Evolutionary conservation across 164 flowering plant genomes (phyloP).

Genomic region (Tetracentron sinense): DNA sequence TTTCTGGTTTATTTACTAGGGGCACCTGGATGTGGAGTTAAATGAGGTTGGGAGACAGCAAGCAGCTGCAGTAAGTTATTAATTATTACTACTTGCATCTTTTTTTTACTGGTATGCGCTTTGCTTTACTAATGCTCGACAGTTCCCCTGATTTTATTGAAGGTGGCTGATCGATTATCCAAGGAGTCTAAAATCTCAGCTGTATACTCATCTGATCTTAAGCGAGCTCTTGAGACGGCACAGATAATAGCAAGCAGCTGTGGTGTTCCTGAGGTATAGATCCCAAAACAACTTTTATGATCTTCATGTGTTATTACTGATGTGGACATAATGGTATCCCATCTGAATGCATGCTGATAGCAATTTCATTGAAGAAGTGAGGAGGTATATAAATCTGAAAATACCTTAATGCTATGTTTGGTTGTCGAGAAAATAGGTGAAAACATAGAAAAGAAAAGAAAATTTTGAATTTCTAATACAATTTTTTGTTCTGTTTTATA

Average conservation of each 20-base stretch:
- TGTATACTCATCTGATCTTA: constrained; percentile 85
- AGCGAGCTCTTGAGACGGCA: constrained; percentile 77
- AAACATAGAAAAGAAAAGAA: too few species aligned
- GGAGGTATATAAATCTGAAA: too few species aligned
- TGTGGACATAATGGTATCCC: too few species aligned
- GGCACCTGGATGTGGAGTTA: constrained; percentile 78
- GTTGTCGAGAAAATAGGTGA: too few species aligned
- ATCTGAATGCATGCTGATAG: too few species aligned
- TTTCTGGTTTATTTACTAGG: constrained; percentile 34
- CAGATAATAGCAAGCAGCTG: constrained; percentile 65
- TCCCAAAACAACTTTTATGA: constrained; percentile 1
- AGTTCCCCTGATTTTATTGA: constrained; percentile 2
- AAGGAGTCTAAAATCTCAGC: constrained; percentile 59
- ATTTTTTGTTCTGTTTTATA: too few species aligned
- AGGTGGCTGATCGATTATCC: constrained; percentile 79
- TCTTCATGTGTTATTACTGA: background rate
- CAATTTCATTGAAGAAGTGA: too few species aligned
- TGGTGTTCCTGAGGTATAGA: constrained; percentile 62
- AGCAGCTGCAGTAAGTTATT: constrained; percentile 66
- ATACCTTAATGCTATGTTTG: too few species aligned
- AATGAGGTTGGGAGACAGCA: constrained; percentile 86
- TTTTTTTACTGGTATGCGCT: background rate
- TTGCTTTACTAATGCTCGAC: constrained; percentile 3
- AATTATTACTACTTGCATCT: background rate
- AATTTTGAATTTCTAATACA: too few species aligned